These are phyloP conservation scores for Flaveria trinervia DNA, from an alignment of 129 eudicot genomes.

Conservation along the genomic window DNA sequence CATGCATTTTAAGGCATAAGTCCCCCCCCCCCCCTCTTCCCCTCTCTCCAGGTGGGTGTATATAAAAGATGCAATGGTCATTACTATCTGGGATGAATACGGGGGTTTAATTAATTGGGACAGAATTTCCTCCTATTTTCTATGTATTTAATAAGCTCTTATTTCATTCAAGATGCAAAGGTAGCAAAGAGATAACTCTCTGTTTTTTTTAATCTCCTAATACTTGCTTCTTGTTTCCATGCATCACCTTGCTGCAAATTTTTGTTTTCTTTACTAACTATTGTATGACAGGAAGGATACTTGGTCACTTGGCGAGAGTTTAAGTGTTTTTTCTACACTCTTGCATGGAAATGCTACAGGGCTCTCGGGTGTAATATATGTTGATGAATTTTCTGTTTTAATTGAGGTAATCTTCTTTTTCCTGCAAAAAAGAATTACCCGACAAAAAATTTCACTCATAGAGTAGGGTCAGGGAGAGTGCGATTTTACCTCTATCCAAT, in stretches of 20 bases:
- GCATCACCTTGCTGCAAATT: constrained; percentile 9
- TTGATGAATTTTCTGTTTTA: constrained; percentile 65
- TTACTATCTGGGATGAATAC: background rate
- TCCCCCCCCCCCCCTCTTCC: too few relatives aligned
- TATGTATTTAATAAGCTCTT: constrained; percentile 9
- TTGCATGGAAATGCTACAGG: constrained; percentile 54
- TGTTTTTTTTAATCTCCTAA: background rate
- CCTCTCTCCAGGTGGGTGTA: too few relatives aligned
- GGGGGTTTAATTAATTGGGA: background rate
- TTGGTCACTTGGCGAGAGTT: constrained; percentile 64
- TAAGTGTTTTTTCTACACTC: constrained; percentile 49
- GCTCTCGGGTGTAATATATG: constrained; percentile 49
- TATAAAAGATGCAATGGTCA: background rate
- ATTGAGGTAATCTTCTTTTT: constrained; percentile 18
- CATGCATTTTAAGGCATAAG: too few relatives aligned
- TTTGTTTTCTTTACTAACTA: constrained; percentile 14
- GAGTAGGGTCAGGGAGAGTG: too few relatives aligned
- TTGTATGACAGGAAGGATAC: constrained; percentile 66
- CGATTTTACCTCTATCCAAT: too few relatives aligned
- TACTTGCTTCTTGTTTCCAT: background rate
- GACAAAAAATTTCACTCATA: too few relatives aligned
- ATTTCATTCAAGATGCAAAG: background rate
- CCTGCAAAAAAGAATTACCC: too few relatives aligned
- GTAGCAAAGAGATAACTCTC: constrained; percentile 16
- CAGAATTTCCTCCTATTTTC: background rate